Percentiles rank a stretch among this genome's conserved stretches.
These are phyloP conservation scores for Nannizziopsis arthrosporioides DNA, from an alignment of 2,329 filamentous ascomycete genomes.

Conservation along the genomic window DNA sequence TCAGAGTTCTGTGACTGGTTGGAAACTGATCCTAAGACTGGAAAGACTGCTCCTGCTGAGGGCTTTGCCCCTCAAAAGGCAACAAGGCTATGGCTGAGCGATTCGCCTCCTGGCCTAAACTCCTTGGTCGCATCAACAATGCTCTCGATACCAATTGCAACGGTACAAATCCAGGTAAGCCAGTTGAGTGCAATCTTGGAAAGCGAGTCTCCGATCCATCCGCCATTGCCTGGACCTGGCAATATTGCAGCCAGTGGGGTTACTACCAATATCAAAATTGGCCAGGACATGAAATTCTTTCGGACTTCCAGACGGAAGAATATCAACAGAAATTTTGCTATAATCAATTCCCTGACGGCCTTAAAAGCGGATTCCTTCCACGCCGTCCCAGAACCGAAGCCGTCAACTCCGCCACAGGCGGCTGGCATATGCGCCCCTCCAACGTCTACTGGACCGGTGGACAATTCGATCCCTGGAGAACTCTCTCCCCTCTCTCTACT, in stretches of 20 bases:
- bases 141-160: slow-evolving; percentile 34
- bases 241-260: slow-evolving; percentile 44
- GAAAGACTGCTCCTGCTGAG: slow-evolving; percentile 26
- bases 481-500: slow-evolving; percentile 34
- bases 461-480: slow-evolving; percentile 44
- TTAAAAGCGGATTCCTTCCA: slow-evolving; percentile 32
- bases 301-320: slow-evolving; percentile 36
- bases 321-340: slow-evolving; percentile 39
- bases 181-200: slow-evolving; percentile 31
- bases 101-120: slow-evolving; percentile 33
- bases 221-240: slow-evolving; percentile 39
- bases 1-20: slow-evolving; percentile 38
- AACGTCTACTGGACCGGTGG: slow-evolving; percentile 42
- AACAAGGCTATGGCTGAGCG: slow-evolving; percentile 32
- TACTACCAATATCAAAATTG: slow-evolving; percentile 41
- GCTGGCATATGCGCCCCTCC: slow-evolving; percentile 42
- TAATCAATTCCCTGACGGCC: slow-evolving; percentile 37
- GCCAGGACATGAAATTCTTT: slow-evolving; percentile 34
- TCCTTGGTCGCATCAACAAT: slow-evolving; percentile 29
- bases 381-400: slow-evolving; percentile 27
- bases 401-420: slow-evolving; percentile 38
- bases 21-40: slow-evolving; percentile 32
- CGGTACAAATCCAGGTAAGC: slow-evolving; percentile 17
- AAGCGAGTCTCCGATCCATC: slow-evolving; percentile 25
- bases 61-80: slow-evolving; percentile 35